Evolutionary conservation across 2,329 filamentous ascomycete species (phyloP), one percentile per base, ranked within the genome.

Genomic region (Aureobasidium sp.): DNA sequence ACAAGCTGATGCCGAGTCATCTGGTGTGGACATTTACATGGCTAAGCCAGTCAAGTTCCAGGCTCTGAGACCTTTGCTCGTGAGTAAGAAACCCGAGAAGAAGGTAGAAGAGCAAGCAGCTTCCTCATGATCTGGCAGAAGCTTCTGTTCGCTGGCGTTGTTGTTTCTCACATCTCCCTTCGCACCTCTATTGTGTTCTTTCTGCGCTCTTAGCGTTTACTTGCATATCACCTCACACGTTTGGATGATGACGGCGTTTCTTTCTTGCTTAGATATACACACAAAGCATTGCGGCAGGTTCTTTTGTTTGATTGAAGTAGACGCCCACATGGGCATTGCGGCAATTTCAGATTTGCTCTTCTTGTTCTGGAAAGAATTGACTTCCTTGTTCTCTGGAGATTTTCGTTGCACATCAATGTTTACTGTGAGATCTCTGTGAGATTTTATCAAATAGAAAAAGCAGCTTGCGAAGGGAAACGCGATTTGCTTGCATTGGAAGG

Each of bases 1-100:
- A 10, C 66, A 67, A 48, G 61, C 65, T 26, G 70, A 72, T 55
- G 70, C 70, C 3, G 66, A 66, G 27, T 63, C 63, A 1, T 65
- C 61, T 1, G 70, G 69, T 2, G 64, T 72, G 20, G 68, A 71
- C 66, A 62, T 71, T n/a, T 73, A 70, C 17, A 51, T 72, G 52
- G 65, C 71, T 9, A 73, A 73, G 55, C 71, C 71, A 2, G 70
- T 67, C 48, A 65, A 32, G 10, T 75, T 77, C 62, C 73, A 71
- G 63, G 73, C 74, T 61, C 34, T 65, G 59, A 60, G 56, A 9
- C 55, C 48, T 2, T 26, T 63, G 34, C 50, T 63, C 9, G 50
- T 55, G 17, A 56, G 27, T 10, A 56, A 44, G 27, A 56, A 44
- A 12, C 39, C 39, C 8, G 52, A 44, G n/a, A 56, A 43, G 26